These are phyloP conservation scores for Moelleriella libera DNA, from an alignment of 2,329 filamentous ascomycete genomes.

Conservation along the genomic window DNA sequence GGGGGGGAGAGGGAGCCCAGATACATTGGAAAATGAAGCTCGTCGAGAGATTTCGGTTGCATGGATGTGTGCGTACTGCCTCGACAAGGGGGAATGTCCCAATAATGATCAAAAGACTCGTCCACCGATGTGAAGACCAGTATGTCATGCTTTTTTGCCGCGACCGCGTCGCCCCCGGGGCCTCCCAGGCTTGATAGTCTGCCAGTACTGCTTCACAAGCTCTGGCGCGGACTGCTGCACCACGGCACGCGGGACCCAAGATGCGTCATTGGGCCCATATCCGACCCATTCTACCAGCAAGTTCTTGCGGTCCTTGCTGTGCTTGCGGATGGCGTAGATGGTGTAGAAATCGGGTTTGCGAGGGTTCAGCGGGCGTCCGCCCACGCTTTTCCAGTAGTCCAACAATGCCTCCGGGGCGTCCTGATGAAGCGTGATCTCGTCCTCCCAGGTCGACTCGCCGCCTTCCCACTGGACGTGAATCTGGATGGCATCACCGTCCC, in stretches of 20 bases:
- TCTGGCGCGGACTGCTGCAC: slow-evolving; percentile 14
- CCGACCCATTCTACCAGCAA: slow-evolving; percentile 22
- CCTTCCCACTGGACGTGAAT: slow-evolving; percentile 17
- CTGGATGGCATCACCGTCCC: slow-evolving; percentile 14
- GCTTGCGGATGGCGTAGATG: slow-evolving; percentile 18
- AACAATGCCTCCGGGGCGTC: slow-evolving; percentile 17
- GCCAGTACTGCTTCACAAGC: slow-evolving; percentile 15
- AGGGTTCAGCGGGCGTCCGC: slow-evolving; percentile 18
- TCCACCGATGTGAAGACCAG: no score
- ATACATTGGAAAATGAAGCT: no score
- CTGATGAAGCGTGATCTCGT: slow-evolving; percentile 17
- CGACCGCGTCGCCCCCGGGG: neutral
- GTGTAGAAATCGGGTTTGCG: slow-evolving; percentile 15
- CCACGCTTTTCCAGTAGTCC: slow-evolving; percentile 15
- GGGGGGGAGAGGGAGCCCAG: no score
- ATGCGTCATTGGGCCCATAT: slow-evolving; percentile 12
- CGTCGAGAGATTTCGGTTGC: no score
- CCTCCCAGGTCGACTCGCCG: slow-evolving; percentile 18
- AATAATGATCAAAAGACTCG: no score
- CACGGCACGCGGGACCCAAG: slow-evolving; percentile 14
- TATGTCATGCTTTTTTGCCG: neutral
- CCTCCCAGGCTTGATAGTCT: neutral
- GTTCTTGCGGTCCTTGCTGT: slow-evolving; percentile 12
- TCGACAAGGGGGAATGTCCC: no score
- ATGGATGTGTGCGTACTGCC: no score